These are phyloP conservation scores for Phytophthora melonis DNA, from an alignment of 352 stramenopile genomes.

Conservation along the genomic window DNA sequence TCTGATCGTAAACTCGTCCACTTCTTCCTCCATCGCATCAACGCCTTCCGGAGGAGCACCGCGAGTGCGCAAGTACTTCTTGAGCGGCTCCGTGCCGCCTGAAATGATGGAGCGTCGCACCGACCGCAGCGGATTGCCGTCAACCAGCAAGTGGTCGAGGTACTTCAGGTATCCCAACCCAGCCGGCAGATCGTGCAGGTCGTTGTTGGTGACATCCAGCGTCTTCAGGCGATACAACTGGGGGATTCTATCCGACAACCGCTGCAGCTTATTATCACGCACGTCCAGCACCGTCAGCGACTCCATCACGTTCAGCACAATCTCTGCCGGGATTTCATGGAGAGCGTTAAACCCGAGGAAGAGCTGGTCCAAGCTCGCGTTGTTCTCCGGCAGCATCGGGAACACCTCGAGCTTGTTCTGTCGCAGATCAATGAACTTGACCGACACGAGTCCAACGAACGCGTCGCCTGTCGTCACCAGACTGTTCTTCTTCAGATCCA, in stretches of 20 bases:
- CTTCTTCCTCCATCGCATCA: slow-evolving; percentile 71
- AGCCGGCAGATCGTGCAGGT: slow-evolving; percentile 74
- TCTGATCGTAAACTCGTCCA: slow-evolving; percentile 70
- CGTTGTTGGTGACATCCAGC: slow-evolving; percentile 88
- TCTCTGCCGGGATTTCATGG: slow-evolving; percentile 49
- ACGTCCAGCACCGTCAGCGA: slow-evolving; percentile 80
- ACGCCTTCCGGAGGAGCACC: slow-evolving; percentile 69
- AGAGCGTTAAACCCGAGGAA: slow-evolving; percentile 82
- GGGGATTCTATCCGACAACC: slow-evolving; percentile 63
- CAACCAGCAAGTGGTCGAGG: slow-evolving; percentile 76
- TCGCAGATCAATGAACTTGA: slow-evolving; percentile 78
- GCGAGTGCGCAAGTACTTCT: slow-evolving; percentile 86
- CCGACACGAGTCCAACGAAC: slow-evolving; percentile 40
- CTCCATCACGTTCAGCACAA: slow-evolving; percentile 63
- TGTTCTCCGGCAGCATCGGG: slow-evolving; percentile 55
- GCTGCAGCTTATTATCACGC: slow-evolving; percentile 81
- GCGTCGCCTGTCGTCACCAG: slow-evolving; percentile 46
- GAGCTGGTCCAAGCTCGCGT: slow-evolving; percentile 68
- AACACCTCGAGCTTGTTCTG: slow-evolving; percentile 78
- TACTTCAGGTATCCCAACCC: slow-evolving; percentile 81
- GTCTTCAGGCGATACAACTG: slow-evolving; percentile 81
- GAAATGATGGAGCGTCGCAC: slow-evolving; percentile 78
- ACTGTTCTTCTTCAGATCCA: slow-evolving; percentile 84
- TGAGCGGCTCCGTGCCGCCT: slow-evolving; percentile 70
- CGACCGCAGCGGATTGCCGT: slow-evolving; percentile 80